phyloP scores from a whole-genome alignment of 192 early-diverging fungal species.

The Haplosporangium gracile region DNA sequence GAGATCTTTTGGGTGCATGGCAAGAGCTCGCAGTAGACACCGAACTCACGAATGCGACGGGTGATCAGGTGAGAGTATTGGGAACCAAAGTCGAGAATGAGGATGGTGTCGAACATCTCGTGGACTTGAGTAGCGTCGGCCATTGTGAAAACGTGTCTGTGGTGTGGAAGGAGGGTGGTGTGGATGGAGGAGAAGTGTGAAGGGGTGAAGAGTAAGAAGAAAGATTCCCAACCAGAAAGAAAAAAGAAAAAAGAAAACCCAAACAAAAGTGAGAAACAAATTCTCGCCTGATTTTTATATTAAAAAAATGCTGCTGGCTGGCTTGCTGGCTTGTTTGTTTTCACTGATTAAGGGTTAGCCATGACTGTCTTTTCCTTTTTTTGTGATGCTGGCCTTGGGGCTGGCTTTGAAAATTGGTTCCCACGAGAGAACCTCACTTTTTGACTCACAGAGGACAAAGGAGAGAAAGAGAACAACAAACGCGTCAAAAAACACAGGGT shows the following conservation, averaged over 20 bases:
- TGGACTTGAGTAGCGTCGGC: slow-evolving; percentile 70
- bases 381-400: too few relatives aligned
- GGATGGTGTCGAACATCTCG: slow-evolving; percentile 93
- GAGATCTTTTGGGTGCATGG: slow-evolving; percentile 97
- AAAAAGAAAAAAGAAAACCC: slow-evolving; percentile 32
- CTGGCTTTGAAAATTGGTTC: too few relatives aligned
- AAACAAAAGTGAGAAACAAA: slow-evolving; percentile 30
- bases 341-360: background rate
- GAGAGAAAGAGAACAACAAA: background rate
- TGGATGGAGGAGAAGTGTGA: background rate
- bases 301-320: background rate
- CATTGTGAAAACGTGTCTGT: slow-evolving; percentile 27
- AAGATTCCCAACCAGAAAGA: slow-evolving; percentile 27
- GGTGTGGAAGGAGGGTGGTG: slow-evolving; percentile 2
- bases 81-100: slow-evolving; percentile 99
- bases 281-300: background rate
- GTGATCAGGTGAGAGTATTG: slow-evolving; percentile 99
- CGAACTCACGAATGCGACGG: slow-evolving; percentile 93
- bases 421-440: too few relatives aligned
- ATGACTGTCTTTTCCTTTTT: background rate
- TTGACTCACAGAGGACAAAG: background rate
- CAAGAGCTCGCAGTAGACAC: slow-evolving; percentile 98
- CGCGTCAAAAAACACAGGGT: background rate
- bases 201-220: slow-evolving; percentile 21
- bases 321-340: slow-evolving; percentile 6